Evolutionary conservation across 345 rosid genomes (phyloP).

Genomic region (Salix arbutifolia): DNA sequence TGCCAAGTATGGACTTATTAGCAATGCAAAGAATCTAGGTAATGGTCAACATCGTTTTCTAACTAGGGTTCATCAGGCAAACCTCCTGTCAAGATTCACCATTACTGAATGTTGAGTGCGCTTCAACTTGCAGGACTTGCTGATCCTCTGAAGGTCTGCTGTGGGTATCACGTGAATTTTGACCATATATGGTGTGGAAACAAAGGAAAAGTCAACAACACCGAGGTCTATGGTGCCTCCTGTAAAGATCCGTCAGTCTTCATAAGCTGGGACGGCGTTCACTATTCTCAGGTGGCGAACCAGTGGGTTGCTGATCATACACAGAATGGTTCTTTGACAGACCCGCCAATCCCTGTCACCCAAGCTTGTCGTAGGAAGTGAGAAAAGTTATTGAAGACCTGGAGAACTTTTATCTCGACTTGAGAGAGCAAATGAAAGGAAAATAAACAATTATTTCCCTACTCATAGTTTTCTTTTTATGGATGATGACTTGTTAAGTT

Average conservation of each 20-base stretch:
- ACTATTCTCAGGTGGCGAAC: conserved; percentile 56
- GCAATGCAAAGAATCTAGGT: conserved; percentile 61
- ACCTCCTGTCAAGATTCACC: neutral
- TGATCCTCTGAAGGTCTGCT: conserved; percentile 55
- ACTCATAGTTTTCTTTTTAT: too few relatives aligned
- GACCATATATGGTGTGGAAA: conserved; percentile 59
- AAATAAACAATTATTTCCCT: too few relatives aligned
- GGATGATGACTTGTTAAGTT: too few relatives aligned
- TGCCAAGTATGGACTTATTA: conserved; percentile 69
- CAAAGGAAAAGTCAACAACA: conserved; percentile 35
- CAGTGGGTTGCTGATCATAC: conserved; percentile 62
- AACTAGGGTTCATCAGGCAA: too few relatives aligned
- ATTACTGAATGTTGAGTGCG: neutral
- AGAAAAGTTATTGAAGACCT: neutral
- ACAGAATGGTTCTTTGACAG: conserved; percentile 50
- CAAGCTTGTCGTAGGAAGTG: conserved; percentile 58
- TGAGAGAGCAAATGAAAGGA: too few relatives aligned
- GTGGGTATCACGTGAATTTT: conserved; percentile 50
- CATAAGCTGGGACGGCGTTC: conserved; percentile 59
- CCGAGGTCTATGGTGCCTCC: conserved; percentile 37
- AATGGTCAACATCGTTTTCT: neutral
- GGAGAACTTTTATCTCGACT: too few relatives aligned
- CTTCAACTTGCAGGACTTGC: conserved; percentile 35
- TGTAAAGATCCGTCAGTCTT: conserved; percentile 46
- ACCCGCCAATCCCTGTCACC: conserved; percentile 55